phyloP scores from a whole-genome alignment of 352 stramenopile genomes.

The Phytophthora pinifolia region DNA sequence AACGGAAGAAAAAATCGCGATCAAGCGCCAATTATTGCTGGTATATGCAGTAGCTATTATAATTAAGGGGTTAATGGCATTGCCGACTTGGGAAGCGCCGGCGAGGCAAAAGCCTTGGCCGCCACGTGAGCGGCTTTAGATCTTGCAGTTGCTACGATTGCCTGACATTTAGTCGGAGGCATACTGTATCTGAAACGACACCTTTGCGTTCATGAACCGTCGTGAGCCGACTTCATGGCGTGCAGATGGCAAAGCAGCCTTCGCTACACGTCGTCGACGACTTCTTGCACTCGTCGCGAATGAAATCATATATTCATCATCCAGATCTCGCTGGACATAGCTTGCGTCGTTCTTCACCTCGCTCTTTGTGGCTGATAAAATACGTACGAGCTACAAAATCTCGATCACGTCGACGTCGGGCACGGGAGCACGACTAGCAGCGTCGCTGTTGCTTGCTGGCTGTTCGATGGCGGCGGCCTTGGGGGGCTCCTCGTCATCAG shows the following conservation, averaged over 20 bases:
- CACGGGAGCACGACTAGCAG: neutral
- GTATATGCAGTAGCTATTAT: too few species aligned
- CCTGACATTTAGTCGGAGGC: too few species aligned
- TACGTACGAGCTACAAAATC: conserved; percentile 35
- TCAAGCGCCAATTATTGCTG: too few species aligned
- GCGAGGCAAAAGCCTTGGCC: too few species aligned
- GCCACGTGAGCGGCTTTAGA: too few species aligned
- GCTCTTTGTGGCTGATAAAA: conserved; percentile 2
- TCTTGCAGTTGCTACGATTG: too few species aligned
- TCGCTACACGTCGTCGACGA: neutral
- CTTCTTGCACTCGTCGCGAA: conserved; percentile 7
- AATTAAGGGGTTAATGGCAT: too few species aligned
- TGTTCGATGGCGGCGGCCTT: neutral
- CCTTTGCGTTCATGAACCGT: neutral
- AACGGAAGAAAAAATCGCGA: neutral
- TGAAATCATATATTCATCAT: conserved; percentile 28
- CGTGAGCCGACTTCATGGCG: too few species aligned
- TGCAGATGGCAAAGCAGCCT: neutral
- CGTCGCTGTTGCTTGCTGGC: conserved; percentile 6
- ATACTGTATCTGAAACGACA: too few species aligned
- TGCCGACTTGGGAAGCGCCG: too few species aligned
- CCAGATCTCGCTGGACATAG: conserved; percentile 6
- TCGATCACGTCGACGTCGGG: conserved; percentile 36
- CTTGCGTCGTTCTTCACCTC: conserved; percentile 10
- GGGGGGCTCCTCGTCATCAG: conserved; percentile 39